These are phyloP conservation scores for Rhizopogon vesiculosus DNA, from an alignment of 768 basidiomycete genomes.

Conservation along the genomic window DNA sequence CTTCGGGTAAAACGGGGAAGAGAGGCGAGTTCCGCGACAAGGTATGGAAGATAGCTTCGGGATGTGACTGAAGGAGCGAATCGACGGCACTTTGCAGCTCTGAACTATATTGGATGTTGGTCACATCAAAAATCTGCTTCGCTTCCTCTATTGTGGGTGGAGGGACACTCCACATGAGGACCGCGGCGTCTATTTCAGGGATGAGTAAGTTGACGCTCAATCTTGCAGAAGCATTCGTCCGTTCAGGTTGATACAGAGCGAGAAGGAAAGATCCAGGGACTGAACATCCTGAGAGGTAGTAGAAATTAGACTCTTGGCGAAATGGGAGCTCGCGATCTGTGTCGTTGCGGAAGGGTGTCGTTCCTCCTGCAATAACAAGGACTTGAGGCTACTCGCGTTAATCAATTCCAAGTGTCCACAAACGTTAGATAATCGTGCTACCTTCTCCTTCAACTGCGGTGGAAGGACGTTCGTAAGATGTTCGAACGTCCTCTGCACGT, in stretches of 20 bases:
- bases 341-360: slow-evolving; percentile 65
- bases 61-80: slow-evolving; percentile 12
- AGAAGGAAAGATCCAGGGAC: slow-evolving; percentile 70
- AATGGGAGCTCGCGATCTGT: slow-evolving; percentile 81
- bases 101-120: slow-evolving; percentile 32
- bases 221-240: slow-evolving; percentile 35
- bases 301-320: slow-evolving; percentile 81
- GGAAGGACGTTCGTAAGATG: background rate
- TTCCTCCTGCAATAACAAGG: slow-evolving; percentile 61
- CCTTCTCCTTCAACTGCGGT: background rate
- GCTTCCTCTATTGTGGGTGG: slow-evolving; percentile 66
- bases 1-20: slow-evolving; percentile 46
- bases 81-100: background rate
- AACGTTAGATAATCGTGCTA: background rate
- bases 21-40: slow-evolving; percentile 49
- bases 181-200: slow-evolving; percentile 64
- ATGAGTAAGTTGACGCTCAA: slow-evolving; percentile 68
- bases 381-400: slow-evolving; percentile 53
- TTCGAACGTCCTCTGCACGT: background rate
- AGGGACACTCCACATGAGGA: slow-evolving; percentile 87
- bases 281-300: slow-evolving; percentile 78
- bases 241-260: slow-evolving; percentile 45
- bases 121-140: slow-evolving; percentile 50
- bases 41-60: slow-evolving; percentile 59
- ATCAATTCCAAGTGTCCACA: background rate